Evolutionary conservation across 192 early-diverging fungal genomes (phyloP), one percentile per base, ranked within the genome.

Genomic region (Podochytrium sp.): DNA sequence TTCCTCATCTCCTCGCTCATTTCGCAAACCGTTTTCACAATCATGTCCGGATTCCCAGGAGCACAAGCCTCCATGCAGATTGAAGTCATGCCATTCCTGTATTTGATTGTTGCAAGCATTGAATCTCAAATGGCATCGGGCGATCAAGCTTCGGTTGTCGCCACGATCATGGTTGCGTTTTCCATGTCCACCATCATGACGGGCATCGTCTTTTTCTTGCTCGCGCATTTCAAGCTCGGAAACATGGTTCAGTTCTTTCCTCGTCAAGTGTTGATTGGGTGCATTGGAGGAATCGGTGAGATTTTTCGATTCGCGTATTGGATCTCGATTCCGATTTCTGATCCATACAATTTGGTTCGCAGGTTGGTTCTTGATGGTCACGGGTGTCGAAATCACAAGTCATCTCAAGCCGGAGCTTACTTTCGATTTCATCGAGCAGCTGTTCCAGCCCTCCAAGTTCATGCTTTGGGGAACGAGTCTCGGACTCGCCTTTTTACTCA

Each of bases 21-120:
- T 14, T 73, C 83, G 1, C 83, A 86, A 57, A 94, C n/a, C 91
- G 91, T 2, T 10, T 57, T 27, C 30, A 77, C 85, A 14, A 30
- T 66, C 49, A 5, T 34, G 7, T 96, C 95, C 68, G 86, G 84
- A 27, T 98, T 98, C 88, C 88, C 88, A 37, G 95, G 95, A 42
- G 95, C 92, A 4, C 94, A 94, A 77, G 96, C 96, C 65, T 91
- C 91, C 58, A 96, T 96, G 93, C 91, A 91, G 88, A 91, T 92
- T 66, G 90, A 92, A 79, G 92, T 95, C 27, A 95, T 97, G 42
- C 95, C 95, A 4, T 97, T 97, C 69, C 76, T 97, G 51, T 90
- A 97, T 78, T 82, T 91, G 25, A 95, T 96, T 63, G 90, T 78
- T 51, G 39, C 86, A 32, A 88, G 81, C 3, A 88, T 97, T 59